These are phyloP conservation scores for Penicillium sp. DNA, from an alignment of 2,329 filamentous ascomycete genomes.

Conservation along the genomic window DNA sequence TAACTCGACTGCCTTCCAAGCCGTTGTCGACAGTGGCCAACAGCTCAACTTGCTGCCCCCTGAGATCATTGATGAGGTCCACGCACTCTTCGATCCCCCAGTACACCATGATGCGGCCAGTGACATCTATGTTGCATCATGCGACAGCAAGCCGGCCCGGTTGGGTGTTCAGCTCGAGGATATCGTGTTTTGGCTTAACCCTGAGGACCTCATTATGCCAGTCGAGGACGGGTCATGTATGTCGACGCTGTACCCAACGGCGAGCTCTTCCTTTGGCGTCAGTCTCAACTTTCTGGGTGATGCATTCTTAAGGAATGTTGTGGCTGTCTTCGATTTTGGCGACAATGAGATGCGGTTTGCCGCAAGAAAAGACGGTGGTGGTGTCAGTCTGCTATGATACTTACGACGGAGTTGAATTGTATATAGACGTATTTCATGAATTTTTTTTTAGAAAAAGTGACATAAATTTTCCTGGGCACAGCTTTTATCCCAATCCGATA, in stretches of 20 bases:
- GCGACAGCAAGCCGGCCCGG: not conserved
- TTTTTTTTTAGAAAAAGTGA: too few species aligned
- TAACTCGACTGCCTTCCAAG: constrained; percentile 32
- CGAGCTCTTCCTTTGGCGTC: constrained; percentile 25
- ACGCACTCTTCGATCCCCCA: constrained; percentile 41
- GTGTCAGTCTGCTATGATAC: too few species aligned
- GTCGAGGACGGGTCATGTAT: constrained; percentile 17
- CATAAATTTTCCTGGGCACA: too few species aligned
- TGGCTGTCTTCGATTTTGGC: constrained; percentile 50
- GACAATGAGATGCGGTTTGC: constrained; percentile 47
- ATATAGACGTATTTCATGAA: too few species aligned
- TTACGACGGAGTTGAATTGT: too few species aligned
- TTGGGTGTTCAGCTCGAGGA: constrained; percentile 14
- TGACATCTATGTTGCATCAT: constrained; percentile 24
- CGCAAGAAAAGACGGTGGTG: not conserved
- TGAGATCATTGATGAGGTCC: constrained; percentile 36
- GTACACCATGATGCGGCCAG: constrained; percentile 28
- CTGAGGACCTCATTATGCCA: constrained; percentile 29
- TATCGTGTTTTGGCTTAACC: constrained; percentile 28
- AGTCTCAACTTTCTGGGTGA: constrained; percentile 43
- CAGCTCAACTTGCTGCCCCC: constrained; percentile 36
- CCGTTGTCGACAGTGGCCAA: constrained; percentile 40
- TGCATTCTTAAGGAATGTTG: constrained; percentile 48
- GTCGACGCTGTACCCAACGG: constrained; percentile 26
- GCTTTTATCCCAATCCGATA: too few species aligned